Conservation (phyloP, 352 stramenopile genomes). For the Globisporangium heterothallicum region DNA sequence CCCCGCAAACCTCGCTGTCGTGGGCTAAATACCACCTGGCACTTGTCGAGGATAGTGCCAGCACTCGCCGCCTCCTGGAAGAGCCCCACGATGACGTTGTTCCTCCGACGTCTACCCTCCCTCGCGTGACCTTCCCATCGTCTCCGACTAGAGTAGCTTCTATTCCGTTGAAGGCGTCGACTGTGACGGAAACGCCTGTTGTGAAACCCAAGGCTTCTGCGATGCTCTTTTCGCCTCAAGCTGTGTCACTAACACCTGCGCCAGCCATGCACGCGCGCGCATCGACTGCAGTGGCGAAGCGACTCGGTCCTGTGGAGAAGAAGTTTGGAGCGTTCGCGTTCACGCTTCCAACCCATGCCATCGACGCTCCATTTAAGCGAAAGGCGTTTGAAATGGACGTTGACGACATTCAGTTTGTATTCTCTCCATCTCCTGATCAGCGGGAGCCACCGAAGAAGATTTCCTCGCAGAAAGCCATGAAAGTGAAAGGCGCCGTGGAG, state of each 20-base stretch:
- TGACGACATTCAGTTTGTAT: conserved; percentile 51
- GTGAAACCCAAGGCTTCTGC: conserved; percentile 15
- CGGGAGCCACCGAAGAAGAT: conserved; percentile 56
- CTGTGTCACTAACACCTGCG: conserved; percentile 34
- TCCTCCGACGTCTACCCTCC: conserved; percentile 51
- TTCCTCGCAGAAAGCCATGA: conserved; percentile 11
- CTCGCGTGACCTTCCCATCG: conserved; percentile 31
- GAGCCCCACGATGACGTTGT: conserved; percentile 29
- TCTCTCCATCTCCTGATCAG: conserved; percentile 51
- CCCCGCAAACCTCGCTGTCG: conserved; percentile 68
- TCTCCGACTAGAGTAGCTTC: background rate
- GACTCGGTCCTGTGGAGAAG: conserved; percentile 8
- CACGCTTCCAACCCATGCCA: conserved; percentile 28
- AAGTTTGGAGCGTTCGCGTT: conserved; percentile 46
- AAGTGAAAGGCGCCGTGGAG: conserved; percentile 21
- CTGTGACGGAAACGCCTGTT: conserved; percentile 12
- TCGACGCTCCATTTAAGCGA: conserved; percentile 9
- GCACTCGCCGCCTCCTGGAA: conserved; percentile 2
- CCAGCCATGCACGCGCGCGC: background rate
- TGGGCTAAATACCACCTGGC: conserved; percentile 85
- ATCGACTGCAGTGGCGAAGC: conserved; percentile 6
- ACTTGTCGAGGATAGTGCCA: conserved; percentile 27
- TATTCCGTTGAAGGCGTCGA: conserved; percentile 5
- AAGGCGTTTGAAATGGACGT: conserved; percentile 24
- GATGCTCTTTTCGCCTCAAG: conserved; percentile 24